Evolutionary conservation across 176 grass and related monocot species (phyloP), one percentile per base, ranked within the genome.

Genomic region (Carex myosuroides): DNA sequence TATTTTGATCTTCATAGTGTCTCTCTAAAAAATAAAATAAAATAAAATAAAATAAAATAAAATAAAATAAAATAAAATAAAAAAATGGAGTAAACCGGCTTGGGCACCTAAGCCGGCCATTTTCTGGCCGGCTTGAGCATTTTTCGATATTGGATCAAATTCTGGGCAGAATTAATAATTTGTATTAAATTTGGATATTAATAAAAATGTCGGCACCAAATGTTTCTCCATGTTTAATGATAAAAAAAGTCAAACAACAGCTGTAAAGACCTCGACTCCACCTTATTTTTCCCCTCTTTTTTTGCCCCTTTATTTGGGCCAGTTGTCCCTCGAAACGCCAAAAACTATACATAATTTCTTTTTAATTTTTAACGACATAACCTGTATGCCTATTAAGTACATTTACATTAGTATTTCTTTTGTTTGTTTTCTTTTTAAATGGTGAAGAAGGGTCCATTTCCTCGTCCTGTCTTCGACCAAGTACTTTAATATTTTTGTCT

Each of bases 361-460:
- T 53, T 53, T 11, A 68, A 46, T 64, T 68, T 66, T 54, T 83
- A 66, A 83, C 24, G 24, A 54, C 62, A 10, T 14, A 63, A 83
- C 24, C 30, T 82, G 42, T 64, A 65, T 83, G 62, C 17, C 62
- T 69, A 83, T 83, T 83, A 67, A 83, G 57, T 81, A 64, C 79
- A 81, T 83, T 82, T 64, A 82, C 80, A 74, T 59, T 58, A 74
- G 37, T 63, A 16, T 59, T 77, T 72, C 33, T 71, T 18, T 69
- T 41, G 20, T 54, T 53, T 82, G 48, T 62, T n/a, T 6, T 80
- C 35, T 65, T 24, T 64, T 13, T 13, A 42, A 65, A 82, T 62
- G 71, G 71, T 54, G 44, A 75, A 29, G 46, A 21, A 75, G 71
- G 22, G 46, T 75, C 71, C 46, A 29, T 26, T 22, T 75, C 22